These are phyloP conservation scores for Geotrichum klebahnii DNA, from an alignment of 1,139 yeast species.

Conservation along the genomic window DNA sequence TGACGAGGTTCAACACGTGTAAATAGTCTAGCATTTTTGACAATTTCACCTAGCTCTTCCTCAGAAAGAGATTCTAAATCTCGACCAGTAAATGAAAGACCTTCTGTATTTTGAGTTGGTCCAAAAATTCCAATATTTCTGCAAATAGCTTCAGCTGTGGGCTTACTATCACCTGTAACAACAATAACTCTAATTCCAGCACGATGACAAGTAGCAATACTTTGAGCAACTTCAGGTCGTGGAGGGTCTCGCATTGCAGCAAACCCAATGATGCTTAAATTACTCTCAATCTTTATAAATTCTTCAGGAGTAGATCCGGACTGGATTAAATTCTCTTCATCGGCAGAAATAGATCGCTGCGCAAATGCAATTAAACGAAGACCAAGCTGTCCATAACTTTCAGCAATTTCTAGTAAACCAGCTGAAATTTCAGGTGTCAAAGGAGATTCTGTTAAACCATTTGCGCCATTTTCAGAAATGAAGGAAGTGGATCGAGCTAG, in stretches of 20 bases:
- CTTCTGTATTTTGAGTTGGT: slow-evolving; percentile 39
- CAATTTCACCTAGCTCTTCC: slow-evolving; percentile 28
- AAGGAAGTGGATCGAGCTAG: slow-evolving; percentile 43
- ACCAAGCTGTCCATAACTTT: slow-evolving; percentile 44
- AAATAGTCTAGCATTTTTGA: slow-evolving; percentile 38
- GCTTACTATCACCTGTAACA: slow-evolving; percentile 54
- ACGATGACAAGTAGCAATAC: slow-evolving; percentile 46
- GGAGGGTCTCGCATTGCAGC: slow-evolving; percentile 56
- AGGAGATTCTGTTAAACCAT: slow-evolving; percentile 34
- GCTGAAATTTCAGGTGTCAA: slow-evolving; percentile 26
- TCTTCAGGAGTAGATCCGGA: slow-evolving; percentile 29
- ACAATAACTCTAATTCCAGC: slow-evolving; percentile 55
- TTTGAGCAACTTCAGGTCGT: slow-evolving; percentile 47
- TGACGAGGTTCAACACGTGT: slow-evolving; percentile 57
- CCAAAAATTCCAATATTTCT: slow-evolving; percentile 51
- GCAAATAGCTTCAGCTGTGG: slow-evolving; percentile 52
- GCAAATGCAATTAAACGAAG: slow-evolving; percentile 50
- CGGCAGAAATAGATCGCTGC: slow-evolving; percentile 25
- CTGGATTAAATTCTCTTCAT: slow-evolving; percentile 16
- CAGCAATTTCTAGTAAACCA: slow-evolving; percentile 39
- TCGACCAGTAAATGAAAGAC: slow-evolving; percentile 44
- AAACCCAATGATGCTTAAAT: slow-evolving; percentile 46
- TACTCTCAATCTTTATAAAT: slow-evolving; percentile 36
- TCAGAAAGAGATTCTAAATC: slow-evolving; percentile 42
- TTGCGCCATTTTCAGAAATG: slow-evolving; percentile 35